phyloP scores from a whole-genome alignment of 257 asterid species.

The Nyctanthes arbortristis region DNA sequence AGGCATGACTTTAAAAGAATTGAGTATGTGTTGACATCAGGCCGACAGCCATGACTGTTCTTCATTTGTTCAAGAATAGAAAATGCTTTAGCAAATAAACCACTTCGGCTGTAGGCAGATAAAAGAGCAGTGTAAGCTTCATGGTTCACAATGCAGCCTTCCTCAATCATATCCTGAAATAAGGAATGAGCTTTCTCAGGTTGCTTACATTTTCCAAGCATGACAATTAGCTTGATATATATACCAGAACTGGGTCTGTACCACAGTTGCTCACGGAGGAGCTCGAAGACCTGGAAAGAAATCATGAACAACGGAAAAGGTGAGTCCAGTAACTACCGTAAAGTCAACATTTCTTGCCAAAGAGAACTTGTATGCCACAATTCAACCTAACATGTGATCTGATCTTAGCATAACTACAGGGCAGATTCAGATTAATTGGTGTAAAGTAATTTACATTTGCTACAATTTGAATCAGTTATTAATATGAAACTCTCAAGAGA shows the following conservation, averaged over 20 bases:
- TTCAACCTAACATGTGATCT: neutral
- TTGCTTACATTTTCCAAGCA: slow-evolving; percentile 99
- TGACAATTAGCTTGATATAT: slow-evolving; percentile 82
- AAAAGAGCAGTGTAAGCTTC: slow-evolving; percentile 93
- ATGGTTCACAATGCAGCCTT: slow-evolving; percentile 71
- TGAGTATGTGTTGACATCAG: slow-evolving; percentile 86
- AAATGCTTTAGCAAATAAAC: slow-evolving; percentile 62
- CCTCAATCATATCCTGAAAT: slow-evolving; percentile 82
- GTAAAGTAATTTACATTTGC: neutral
- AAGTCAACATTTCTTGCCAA: neutral
- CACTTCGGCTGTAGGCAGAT: slow-evolving; percentile 94
- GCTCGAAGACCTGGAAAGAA: slow-evolving; percentile 73
- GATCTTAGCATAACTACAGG: neutral
- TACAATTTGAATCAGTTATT: neutral
- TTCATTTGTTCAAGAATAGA: slow-evolving; percentile 83
- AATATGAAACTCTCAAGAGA: neutral
- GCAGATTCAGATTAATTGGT: neutral
- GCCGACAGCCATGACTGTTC: slow-evolving; percentile 51
- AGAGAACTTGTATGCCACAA: neutral
- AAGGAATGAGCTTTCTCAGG: slow-evolving; percentile 89
- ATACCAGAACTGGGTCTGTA: slow-evolving; percentile 76
- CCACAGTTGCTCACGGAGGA: slow-evolving; percentile 95
- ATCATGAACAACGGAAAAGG: neutral
- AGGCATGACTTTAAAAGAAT: slow-evolving; percentile 82
- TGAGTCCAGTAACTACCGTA: neutral